These are phyloP conservation scores for Huntiella savannae DNA, from an alignment of 2,329 filamentous ascomycete genomes.

Conservation along the genomic window DNA sequence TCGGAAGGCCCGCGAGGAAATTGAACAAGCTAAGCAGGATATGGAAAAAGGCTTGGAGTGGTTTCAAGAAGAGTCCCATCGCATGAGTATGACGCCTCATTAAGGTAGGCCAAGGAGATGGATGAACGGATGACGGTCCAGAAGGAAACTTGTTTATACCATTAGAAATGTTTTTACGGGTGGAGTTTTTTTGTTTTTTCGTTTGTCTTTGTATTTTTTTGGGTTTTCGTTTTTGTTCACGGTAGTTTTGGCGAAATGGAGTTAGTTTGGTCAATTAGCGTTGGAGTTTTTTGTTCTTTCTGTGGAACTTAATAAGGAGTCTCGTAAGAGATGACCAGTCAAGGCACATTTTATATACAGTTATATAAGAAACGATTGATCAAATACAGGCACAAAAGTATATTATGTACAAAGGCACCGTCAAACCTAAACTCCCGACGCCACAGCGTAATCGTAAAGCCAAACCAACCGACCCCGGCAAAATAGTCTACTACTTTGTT, in stretches of 20 bases:
- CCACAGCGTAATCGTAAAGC: no score
- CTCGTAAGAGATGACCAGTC: no score
- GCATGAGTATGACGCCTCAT: conserved; percentile 14
- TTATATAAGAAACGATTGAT: neutral
- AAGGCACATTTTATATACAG: neutral
- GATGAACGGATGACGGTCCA: neutral
- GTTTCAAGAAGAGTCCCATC: conserved; percentile 27
- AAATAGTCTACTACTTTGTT: no score
- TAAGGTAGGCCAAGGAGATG: neutral
- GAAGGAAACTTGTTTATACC: neutral
- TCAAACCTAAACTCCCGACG: neutral
- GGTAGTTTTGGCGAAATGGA: neutral
- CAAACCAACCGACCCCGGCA: no score
- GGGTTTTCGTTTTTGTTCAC: neutral
- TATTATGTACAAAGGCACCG: neutral
- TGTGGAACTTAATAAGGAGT: neutral
- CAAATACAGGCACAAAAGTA: neutral
- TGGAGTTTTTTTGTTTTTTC: conserved; percentile 1
- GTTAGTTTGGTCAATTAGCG: neutral
- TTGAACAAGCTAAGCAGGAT: conserved; percentile 24
- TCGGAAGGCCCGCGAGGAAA: conserved; percentile 22
- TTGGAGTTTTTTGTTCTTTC: neutral
- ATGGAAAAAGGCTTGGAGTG: conserved; percentile 28
- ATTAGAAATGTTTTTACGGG: neutral
- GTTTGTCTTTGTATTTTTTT: neutral